Evolutionary conservation across 495 filamentous ascomycete species (phyloP).

Genomic region (Aspergillus ostianus): DNA sequence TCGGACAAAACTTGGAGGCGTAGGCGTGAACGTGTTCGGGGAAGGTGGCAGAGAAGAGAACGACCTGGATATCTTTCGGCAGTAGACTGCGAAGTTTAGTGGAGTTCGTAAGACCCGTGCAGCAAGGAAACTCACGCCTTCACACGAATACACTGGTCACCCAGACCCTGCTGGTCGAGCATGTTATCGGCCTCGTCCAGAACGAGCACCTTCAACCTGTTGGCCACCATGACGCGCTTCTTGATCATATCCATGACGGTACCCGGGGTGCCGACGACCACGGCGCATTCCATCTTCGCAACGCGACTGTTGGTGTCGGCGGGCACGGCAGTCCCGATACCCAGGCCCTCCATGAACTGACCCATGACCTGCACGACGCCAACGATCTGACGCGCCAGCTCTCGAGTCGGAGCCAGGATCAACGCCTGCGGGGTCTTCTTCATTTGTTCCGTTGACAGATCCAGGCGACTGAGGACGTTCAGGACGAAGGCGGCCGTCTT

Average conservation of each 20-base stretch:
- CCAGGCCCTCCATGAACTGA: conserved; percentile 69
- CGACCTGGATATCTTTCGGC: conserved; percentile 69
- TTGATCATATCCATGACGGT: conserved; percentile 86
- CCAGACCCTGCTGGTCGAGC: conserved; percentile 89
- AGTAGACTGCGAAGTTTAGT: conserved; percentile 54
- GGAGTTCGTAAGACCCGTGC: conserved; percentile 1
- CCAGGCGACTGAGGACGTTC: conserved; percentile 82
- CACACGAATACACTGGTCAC: conserved; percentile 89
- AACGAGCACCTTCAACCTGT: conserved; percentile 71
- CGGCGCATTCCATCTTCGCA: conserved; percentile 60
- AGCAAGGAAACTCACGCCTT: conserved; percentile 61
- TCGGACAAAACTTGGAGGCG: conserved; percentile 74
- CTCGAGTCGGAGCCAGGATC: conserved; percentile 87
- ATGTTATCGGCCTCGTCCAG: conserved; percentile 97
- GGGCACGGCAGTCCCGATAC: conserved; percentile 77
- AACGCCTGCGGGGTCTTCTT: conserved; percentile 73
- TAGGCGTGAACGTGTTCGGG: conserved; percentile 78
- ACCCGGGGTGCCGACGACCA: conserved; percentile 92
- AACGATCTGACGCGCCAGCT: conserved; percentile 92
- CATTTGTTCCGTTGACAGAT: conserved; percentile 56
- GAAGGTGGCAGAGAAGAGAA: conserved; percentile 97
- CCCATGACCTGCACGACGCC: conserved; percentile 79
- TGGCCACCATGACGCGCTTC: conserved; percentile 62
- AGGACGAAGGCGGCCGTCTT: conserved; percentile 97
- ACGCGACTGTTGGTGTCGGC: conserved; percentile 62